Percentiles rank a stretch among this genome's conserved stretches.
Conservation (phyloP, 495 filamentous ascomycete genomes). For the Hypoxylon fuscum region DNA sequence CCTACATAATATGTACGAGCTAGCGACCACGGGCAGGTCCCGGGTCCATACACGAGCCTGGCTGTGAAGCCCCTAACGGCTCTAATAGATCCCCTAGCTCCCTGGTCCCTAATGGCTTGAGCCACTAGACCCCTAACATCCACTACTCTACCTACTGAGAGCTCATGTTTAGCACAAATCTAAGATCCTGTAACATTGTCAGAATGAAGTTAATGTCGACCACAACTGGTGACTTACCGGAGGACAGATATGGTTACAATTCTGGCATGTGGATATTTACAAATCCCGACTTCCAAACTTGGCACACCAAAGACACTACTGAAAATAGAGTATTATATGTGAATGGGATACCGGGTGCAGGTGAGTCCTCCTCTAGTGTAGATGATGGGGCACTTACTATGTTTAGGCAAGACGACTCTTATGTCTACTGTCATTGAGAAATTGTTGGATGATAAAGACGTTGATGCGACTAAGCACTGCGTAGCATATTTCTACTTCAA, state of each 20-base stretch:
- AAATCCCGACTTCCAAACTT: constrained; percentile 7
- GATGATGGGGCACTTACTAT: background rate
- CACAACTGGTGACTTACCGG: no score
- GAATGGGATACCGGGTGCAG: constrained; percentile 25
- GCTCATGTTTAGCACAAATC: background rate
- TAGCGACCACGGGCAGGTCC: no score
- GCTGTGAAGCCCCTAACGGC: no score
- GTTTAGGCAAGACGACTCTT: constrained; percentile 19
- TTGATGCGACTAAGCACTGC: background rate
- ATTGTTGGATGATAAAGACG: background rate
- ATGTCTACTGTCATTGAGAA: constrained; percentile 11
- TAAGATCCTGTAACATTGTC: background rate
- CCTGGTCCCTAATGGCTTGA: no score
- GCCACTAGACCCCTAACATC: no score
- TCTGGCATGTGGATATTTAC: constrained; percentile 23
- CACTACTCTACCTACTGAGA: background rate
- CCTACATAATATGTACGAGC: no score
- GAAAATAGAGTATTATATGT: constrained; percentile 8
- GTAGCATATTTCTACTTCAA: constrained; percentile 25
- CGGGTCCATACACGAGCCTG: no score
- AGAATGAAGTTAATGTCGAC: background rate
- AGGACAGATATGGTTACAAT: constrained; percentile 1
- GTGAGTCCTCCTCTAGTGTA: background rate
- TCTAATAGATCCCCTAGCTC: no score
- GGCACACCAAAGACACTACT: background rate